A percentile compares a stretch with the other conserved stretches of the same genome.
Evolutionary conservation across 805 yeast genomes (phyloP).

Genomic region (Candida broadrunensis): DNA sequence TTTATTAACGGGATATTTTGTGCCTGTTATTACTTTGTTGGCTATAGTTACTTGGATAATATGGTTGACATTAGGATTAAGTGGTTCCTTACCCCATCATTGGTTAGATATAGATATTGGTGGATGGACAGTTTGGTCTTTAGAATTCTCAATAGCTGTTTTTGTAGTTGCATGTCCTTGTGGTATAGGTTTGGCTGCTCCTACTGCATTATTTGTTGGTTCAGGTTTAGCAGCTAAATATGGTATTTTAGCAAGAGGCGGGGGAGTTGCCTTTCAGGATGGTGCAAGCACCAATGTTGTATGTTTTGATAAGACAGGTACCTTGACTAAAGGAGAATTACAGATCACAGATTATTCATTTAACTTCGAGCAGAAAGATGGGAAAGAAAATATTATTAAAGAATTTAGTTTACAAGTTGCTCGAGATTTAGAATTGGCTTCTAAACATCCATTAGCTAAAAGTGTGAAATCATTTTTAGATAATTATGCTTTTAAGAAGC

Average conservation of each 20-base stretch:
- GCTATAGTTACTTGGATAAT: slow-evolving; percentile 66
- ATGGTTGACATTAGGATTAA: slow-evolving; percentile 60
- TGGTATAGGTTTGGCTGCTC: slow-evolving; percentile 83
- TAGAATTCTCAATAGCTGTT: slow-evolving; percentile 74
- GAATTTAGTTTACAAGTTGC: slow-evolving; percentile 44
- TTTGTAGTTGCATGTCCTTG: slow-evolving; percentile 86
- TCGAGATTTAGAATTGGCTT: slow-evolving; percentile 57
- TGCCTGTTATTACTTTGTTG: slow-evolving; percentile 60
- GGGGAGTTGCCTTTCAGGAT: slow-evolving; percentile 80
- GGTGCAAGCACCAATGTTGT: slow-evolving; percentile 61
- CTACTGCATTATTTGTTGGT: slow-evolving; percentile 79
- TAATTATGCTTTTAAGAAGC: slow-evolving; percentile 26
- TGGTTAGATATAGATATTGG: slow-evolving; percentile 66
- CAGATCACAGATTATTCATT: slow-evolving; percentile 50
- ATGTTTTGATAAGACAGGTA: slow-evolving; percentile 80
- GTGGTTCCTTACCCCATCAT: slow-evolving; percentile 49
- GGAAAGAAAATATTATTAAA: slow-evolving; percentile 11
- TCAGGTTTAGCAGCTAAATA: slow-evolving; percentile 74
- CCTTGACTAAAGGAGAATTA: slow-evolving; percentile 66
- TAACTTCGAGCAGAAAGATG: slow-evolving; percentile 12
- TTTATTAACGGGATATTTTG: slow-evolving; percentile 64
- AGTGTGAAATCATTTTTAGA: slow-evolving; percentile 45
- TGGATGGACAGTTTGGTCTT: slow-evolving; percentile 76
- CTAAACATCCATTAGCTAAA: slow-evolving; percentile 66
- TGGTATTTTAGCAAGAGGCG: slow-evolving; percentile 76